Evolutionary conservation across 179 eudicot genomes (phyloP).

Genomic region (Dionaea muscipula): DNA sequence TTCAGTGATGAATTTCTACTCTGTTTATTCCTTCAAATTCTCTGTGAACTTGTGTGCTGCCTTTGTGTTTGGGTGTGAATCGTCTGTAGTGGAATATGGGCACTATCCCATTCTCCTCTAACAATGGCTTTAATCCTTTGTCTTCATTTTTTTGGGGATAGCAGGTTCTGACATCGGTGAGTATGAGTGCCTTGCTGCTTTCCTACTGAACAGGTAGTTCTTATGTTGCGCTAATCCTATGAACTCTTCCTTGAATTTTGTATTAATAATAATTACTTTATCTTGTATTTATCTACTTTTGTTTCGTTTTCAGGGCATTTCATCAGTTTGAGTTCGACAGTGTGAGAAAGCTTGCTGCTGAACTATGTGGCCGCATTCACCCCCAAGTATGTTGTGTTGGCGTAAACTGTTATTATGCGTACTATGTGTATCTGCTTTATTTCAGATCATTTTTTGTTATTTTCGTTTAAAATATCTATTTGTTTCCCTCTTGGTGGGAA

Average conservation of each 20-base stretch:
- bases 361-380: constrained; percentile 74
- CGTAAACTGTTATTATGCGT: too few species aligned
- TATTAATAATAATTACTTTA: background rate
- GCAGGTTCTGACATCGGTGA: constrained; percentile 25
- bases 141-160: background rate
- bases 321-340: constrained; percentile 50
- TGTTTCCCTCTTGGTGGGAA: too few species aligned
- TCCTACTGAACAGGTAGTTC: constrained; percentile 45
- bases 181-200: constrained; percentile 35
- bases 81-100: too few species aligned
- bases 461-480: too few species aligned
- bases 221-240: background rate
- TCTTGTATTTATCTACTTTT: background rate
- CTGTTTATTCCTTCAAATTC: too few species aligned
- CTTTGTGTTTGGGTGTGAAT: too few species aligned
- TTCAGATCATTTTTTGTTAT: too few species aligned
- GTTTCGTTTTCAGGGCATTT: constrained; percentile 37
- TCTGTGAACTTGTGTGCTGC: too few species aligned
- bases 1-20: too few species aligned
- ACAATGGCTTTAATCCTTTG: too few species aligned
- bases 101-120: too few species aligned
- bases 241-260: background rate
- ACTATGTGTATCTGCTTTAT: too few species aligned
- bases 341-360: constrained; percentile 77
- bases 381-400: constrained; percentile 46